Evolutionary conservation across 805 yeast species (phyloP).

Genomic region (Lachancea kluyveri): DNA sequence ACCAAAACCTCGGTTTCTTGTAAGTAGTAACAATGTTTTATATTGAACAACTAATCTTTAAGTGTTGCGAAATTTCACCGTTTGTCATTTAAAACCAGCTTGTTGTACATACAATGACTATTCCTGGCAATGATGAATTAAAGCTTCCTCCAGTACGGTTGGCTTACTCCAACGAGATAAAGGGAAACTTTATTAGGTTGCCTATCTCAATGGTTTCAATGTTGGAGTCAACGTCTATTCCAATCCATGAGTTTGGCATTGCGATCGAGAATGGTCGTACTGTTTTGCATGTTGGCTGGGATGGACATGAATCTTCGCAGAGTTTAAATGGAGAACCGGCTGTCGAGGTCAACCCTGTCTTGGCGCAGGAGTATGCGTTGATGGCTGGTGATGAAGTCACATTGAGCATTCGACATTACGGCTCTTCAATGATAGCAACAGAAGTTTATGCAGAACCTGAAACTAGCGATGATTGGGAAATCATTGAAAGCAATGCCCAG

Average conservation of each 20-base stretch:
- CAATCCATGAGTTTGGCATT: slow-evolving; percentile 23
- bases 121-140: slow-evolving; percentile 5
- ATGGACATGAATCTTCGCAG: slow-evolving; percentile 20
- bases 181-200: slow-evolving; percentile 26
- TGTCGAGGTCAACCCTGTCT: slow-evolving; percentile 21
- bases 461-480: slow-evolving; percentile 81
- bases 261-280: slow-evolving; percentile 7
- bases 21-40: no score
- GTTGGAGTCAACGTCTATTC: slow-evolving; percentile 17
- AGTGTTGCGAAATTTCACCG: no score
- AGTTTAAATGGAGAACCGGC: slow-evolving; percentile 10
- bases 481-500: slow-evolving; percentile 76
- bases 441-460: slow-evolving; percentile 74
- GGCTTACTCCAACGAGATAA: slow-evolving; percentile 14
- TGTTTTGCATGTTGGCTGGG: slow-evolving; percentile 21
- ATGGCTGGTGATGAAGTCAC: slow-evolving; percentile 8
- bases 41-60: no score
- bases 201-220: slow-evolving; percentile 18
- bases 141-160: slow-evolving; percentile 11
- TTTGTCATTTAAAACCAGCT: no score
- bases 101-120: no score
- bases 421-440: slow-evolving; percentile 31
- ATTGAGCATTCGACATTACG: slow-evolving; percentile 13
- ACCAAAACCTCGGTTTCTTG: no score
- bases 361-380: slow-evolving; percentile 14